phyloP scores from a whole-genome alignment of 2,329 filamentous ascomycete genomes.

The Penicillium sp. region DNA sequence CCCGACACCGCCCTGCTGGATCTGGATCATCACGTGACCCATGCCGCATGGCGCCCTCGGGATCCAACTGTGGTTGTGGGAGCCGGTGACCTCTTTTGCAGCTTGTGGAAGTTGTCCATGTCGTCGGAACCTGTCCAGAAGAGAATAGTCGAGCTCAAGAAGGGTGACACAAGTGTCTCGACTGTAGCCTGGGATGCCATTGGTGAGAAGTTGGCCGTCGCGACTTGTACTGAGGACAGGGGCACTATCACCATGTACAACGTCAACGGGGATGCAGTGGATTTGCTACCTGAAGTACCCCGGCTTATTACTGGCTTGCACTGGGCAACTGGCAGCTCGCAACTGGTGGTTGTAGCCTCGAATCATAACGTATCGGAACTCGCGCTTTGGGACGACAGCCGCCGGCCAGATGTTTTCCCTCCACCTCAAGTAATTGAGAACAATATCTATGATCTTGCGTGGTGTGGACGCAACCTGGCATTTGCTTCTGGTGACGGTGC shows the following conservation, averaged over 20 bases:
- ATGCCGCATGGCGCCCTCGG: constrained; percentile 38
- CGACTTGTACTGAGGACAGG: constrained; percentile 37
- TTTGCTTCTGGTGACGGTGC: constrained; percentile 35
- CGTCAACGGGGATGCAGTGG: constrained; percentile 36
- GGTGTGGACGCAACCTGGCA: constrained; percentile 32
- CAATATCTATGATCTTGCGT: constrained; percentile 37
- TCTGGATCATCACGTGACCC: constrained; percentile 35
- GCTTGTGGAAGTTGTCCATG: constrained; percentile 37
- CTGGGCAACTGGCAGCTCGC: constrained; percentile 34
- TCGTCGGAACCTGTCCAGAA: constrained; percentile 25
- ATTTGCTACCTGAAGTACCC: constrained; percentile 40
- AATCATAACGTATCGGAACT: constrained; percentile 36
- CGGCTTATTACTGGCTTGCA: constrained; percentile 38
- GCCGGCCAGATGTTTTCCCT: constrained; percentile 32
- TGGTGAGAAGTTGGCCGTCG: constrained; percentile 40
- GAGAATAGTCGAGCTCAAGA: constrained; percentile 30
- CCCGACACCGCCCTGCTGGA: constrained; percentile 39
- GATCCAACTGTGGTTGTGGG: constrained; percentile 38
- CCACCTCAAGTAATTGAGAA: constrained; percentile 31
- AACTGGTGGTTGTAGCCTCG: constrained; percentile 39
- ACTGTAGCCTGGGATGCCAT: constrained; percentile 40
- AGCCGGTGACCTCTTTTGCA: constrained; percentile 39
- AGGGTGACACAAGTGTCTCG: constrained; percentile 33
- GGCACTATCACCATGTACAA: constrained; percentile 41
- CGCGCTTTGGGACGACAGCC: constrained; percentile 37